Evolutionary conservation across 2,329 filamentous ascomycete species (phyloP).

Genomic region (Chaetomium sp.): DNA sequence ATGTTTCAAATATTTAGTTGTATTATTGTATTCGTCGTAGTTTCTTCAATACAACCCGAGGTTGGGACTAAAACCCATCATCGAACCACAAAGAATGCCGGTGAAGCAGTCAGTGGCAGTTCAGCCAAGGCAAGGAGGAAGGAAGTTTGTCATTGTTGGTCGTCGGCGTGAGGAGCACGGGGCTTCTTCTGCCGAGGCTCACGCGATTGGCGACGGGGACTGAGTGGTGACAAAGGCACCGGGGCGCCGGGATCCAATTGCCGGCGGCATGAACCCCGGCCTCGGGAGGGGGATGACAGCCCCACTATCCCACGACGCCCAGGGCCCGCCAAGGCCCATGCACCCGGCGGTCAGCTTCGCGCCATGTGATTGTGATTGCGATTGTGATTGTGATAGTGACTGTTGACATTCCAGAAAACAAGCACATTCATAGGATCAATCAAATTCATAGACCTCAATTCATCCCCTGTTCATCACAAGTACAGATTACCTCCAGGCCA

Average conservation of each 20-base stretch:
- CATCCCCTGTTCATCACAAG: too few relatives aligned
- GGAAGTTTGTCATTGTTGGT: constrained; percentile 5
- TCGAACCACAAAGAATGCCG: constrained; percentile 11
- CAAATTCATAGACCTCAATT: neutral
- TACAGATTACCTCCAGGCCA: neutral
- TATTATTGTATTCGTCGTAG: neutral
- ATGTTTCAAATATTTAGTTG: too few relatives aligned
- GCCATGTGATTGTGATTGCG: constrained; percentile 3
- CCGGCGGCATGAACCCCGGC: neutral
- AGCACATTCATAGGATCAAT: neutral
- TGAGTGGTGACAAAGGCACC: neutral
- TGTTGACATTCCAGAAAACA: neutral
- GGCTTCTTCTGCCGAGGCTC: constrained; percentile 21
- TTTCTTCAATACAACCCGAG: neutral
- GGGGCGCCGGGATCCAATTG: neutral
- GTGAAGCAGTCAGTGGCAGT: neutral
- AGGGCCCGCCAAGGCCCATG: neutral
- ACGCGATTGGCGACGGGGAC: neutral
- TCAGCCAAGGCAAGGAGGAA: too few relatives aligned
- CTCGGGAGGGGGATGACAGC: neutral
- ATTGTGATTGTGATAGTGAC: neutral
- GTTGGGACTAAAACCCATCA: constrained; percentile 2
- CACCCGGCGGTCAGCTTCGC: neutral
- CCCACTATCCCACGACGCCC: neutral
- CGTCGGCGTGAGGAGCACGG: constrained; percentile 2